These are phyloP conservation scores for Craterostigma plantagineum DNA, from an alignment of 257 asterid genomes.

Conservation along the genomic window DNA sequence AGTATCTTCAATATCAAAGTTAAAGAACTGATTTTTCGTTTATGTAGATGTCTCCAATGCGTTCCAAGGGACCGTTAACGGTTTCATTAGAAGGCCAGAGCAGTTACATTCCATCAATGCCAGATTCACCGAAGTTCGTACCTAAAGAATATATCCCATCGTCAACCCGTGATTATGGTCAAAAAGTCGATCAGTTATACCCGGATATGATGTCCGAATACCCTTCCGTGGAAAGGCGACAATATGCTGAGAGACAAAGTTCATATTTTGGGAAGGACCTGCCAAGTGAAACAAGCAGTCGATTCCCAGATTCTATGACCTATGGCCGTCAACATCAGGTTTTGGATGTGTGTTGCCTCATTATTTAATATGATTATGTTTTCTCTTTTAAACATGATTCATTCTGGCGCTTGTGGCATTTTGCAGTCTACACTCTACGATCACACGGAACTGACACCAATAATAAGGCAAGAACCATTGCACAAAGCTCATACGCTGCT, in stretches of 20 bases:
- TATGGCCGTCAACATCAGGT: conserved; percentile 76
- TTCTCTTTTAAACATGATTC: not conserved
- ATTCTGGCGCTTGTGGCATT: conserved; percentile 2
- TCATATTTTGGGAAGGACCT: conserved; percentile 60
- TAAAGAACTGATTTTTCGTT: conserved; percentile 4
- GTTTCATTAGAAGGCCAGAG: conserved; percentile 58
- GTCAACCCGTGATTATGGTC: conserved; percentile 58
- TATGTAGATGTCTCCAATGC: conserved; percentile 53
- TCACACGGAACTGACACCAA: conserved; percentile 47
- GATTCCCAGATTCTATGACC: conserved; percentile 49
- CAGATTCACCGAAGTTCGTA: conserved; percentile 56
- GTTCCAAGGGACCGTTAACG: conserved; percentile 43
- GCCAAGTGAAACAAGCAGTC: conserved; percentile 46
- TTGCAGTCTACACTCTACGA: conserved; percentile 64
- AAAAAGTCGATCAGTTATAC: conserved; percentile 52
- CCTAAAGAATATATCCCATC: conserved; percentile 49
- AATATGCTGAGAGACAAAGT: conserved; percentile 42
- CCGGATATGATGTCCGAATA: conserved; percentile 60
- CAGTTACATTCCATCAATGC: conserved; percentile 42
- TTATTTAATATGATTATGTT: not conserved
- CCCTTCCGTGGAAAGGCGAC: conserved; percentile 54
- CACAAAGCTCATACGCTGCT: conserved; percentile 64
- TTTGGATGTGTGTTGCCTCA: conserved; percentile 4
- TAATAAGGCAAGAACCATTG: conserved; percentile 52
- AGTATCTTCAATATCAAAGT: not conserved